Evolutionary conservation across 2,329 filamentous ascomycete species (phyloP), one percentile per base, ranked within the genome.

Genomic region (Hypomyces rosellus): DNA sequence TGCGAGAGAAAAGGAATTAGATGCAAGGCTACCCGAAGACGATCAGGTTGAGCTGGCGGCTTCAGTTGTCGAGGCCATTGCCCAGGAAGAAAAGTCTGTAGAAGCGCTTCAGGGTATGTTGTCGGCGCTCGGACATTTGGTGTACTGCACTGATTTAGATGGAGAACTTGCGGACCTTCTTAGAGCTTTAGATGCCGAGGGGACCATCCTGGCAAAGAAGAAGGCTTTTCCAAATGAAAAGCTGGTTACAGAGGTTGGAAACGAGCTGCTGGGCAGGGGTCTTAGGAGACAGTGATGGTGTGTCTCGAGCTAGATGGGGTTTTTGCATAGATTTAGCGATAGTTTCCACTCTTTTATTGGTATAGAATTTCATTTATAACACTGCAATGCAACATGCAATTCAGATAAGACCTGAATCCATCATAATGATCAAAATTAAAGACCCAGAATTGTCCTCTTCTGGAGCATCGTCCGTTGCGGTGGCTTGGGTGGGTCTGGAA

Each of bases 21-120:
- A 72, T 5, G 80, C 86, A 43, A 72, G 70, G 0, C 66, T 96
- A 3, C 73, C 81, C 0, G 85, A 89, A 36, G 79, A 76, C 3
- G 83, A 87, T 52, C 86, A 93, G 62, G 80, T 95, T 1, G 90
- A 96, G 66, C 72, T 97, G 5, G 82, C 86, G 0, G 91, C 91
- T 1, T 86, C 88, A 1, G 70, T 93, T 7, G 70, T 96, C 1
- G 90, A 96, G 67, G 86, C 87, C 2, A 80, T 84, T 41, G 62
- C 67, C 2, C 73, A 78, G 50, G 81, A 85, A 57, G 71, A 76
- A 33, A 67, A 72, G 34, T 83, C 92, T 0, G 70, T 64, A 11
- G 90, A 96, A 60, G 86, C 87, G 0, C 67, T 91, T 13, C 87
- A 86, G 61, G 89, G 89, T 0, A 81, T 91, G 65, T 60, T 96